Conservation (phyloP, 371 early-diverging fungal genomes). For the Mucor velutinosus region DNA sequence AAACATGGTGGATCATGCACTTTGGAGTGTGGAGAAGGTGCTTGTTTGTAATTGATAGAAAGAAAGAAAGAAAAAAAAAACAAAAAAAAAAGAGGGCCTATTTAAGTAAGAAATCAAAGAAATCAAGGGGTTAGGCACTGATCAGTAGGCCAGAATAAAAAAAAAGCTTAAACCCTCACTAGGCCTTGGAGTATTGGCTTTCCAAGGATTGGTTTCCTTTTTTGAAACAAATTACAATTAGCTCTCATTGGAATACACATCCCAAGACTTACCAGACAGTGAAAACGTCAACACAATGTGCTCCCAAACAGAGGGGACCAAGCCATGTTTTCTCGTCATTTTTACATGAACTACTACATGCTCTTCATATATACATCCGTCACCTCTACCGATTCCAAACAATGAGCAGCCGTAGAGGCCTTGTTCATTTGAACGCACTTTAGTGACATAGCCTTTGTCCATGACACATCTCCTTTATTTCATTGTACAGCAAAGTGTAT, state of each 20-base stretch:
- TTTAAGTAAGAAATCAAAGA: neutral
- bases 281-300: neutral
- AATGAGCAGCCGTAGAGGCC: neutral
- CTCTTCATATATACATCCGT: neutral
- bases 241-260: neutral
- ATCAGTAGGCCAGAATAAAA: neutral
- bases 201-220: neutral
- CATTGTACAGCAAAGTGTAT: neutral
- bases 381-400: neutral
- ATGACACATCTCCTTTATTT: neutral
- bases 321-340: too few relatives aligned
- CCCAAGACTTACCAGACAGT: neutral
- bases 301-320: too few relatives aligned
- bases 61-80: neutral
- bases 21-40: neutral
- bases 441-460: neutral
- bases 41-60: neutral
- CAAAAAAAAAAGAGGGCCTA: neutral
- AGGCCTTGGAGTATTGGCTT: neutral
- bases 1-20: neutral
- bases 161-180: neutral
- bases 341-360: too few relatives aligned
- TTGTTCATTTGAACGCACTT: too few relatives aligned
- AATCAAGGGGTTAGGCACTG: neutral
- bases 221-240: neutral